These are phyloP conservation scores for Drosera spatulata DNA, from an alignment of 179 eudicot genomes.

Conservation along the genomic window DNA sequence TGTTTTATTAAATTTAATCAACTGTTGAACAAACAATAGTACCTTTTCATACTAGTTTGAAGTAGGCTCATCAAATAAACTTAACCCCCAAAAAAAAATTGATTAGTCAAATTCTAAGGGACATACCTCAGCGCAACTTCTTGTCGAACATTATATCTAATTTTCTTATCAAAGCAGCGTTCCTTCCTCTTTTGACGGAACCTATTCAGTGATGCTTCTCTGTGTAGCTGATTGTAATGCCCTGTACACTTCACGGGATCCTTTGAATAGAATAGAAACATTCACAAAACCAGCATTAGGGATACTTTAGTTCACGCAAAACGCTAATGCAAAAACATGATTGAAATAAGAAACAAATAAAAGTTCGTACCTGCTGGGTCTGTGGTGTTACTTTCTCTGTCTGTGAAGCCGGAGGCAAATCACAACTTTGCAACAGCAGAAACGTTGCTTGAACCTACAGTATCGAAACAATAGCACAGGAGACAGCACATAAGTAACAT, in stretches of 20 bases:
- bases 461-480: not conserved
- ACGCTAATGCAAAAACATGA: not conserved
- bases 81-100: not conserved
- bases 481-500: not conserved
- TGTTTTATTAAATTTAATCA: no score
- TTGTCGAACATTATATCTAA: conserved; percentile 67
- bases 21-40: no score
- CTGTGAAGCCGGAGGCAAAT: conserved; percentile 25
- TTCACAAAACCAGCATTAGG: not conserved
- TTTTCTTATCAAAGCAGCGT: conserved; percentile 64
- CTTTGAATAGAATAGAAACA: not conserved
- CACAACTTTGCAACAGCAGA: conserved; percentile 43
- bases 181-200: conserved; percentile 68
- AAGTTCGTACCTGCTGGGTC: conserved; percentile 34
- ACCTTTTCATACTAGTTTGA: no score
- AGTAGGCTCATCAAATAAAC: not conserved
- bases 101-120: not conserved
- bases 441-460: conserved; percentile 57
- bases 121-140: conserved; percentile 72
- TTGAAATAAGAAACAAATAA: not conserved
- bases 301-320: not conserved
- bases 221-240: conserved; percentile 42
- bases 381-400: conserved; percentile 26
- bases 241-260: conserved; percentile 18
- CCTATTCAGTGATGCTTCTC: conserved; percentile 57